These are phyloP conservation scores for Penicillium glabrum DNA, from an alignment of 2,329 filamentous ascomycete species.

Conservation along the genomic window DNA sequence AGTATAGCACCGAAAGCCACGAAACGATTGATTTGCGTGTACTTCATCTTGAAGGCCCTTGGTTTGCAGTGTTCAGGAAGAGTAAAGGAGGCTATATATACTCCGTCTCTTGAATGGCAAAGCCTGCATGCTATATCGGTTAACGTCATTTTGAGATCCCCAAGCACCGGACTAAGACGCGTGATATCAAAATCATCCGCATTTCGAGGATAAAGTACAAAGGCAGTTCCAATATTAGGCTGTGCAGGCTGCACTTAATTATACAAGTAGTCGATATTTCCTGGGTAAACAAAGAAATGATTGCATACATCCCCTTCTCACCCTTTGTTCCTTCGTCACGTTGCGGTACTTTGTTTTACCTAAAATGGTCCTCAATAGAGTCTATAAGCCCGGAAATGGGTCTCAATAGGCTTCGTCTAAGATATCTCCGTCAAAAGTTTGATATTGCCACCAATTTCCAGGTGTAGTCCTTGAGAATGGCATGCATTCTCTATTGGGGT, in stretches of 20 bases:
- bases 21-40: not conserved
- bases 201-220: not conserved
- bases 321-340: not conserved
- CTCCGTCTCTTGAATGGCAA: not conserved
- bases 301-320: not conserved
- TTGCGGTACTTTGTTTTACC: not conserved
- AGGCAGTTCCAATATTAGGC: not conserved
- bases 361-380: not conserved
- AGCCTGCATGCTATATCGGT: not conserved
- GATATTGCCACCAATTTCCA: not conserved
- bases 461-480: not conserved
- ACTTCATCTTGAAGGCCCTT: not conserved
- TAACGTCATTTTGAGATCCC: not conserved
- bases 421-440: not conserved
- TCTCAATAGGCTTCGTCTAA: not conserved
- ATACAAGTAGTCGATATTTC: not conserved
- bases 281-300: not conserved
- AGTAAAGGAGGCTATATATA: not conserved
- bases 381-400: not conserved
- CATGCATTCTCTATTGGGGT: not conserved
- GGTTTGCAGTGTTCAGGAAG: not conserved
- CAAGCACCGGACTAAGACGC: not conserved
- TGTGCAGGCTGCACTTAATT: not conserved
- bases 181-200: not conserved
- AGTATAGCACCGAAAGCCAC: not conserved